A percentile compares a stretch with the other conserved stretches of the same genome.
These are phyloP conservation scores for Lycium ferocissimum DNA, from an alignment of 257 asterid species.

Conservation along the genomic window DNA sequence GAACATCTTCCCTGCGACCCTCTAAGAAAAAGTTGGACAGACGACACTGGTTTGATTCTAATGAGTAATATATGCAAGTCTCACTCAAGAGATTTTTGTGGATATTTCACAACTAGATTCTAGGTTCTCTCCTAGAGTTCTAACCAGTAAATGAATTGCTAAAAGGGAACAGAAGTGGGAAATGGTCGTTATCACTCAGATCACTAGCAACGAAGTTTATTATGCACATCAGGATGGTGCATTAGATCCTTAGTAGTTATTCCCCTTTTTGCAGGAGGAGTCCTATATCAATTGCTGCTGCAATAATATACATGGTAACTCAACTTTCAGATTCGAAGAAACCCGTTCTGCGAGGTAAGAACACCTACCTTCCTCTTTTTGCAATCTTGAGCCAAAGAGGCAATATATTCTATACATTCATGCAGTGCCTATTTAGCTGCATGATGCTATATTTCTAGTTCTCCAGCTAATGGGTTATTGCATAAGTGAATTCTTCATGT, in stretches of 20 bases:
- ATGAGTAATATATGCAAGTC: background rate
- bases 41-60: background rate
- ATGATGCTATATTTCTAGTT: background rate
- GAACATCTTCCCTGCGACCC: background rate
- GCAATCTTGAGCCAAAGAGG: conserved; percentile 5
- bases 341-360: conserved; percentile 68
- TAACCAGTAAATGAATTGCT: background rate
- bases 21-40: background rate
- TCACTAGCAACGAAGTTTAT: background rate
- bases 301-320: conserved; percentile 80
- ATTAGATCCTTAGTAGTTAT: background rate
- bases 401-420: background rate
- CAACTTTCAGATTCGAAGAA: conserved; percentile 82
- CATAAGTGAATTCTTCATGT: background rate
- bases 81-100: background rate
- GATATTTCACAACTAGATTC: background rate
- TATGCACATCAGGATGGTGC: background rate
- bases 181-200: background rate
- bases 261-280: conserved; percentile 68
- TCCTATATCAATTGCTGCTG: conserved; percentile 91
- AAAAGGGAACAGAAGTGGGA: background rate
- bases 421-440: background rate
- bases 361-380: conserved; percentile 20
- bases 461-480: background rate
- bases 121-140: background rate